Evolutionary conservation across 139 green algal genomes (phyloP).

Genomic region (Astrephomene gubernaculifera): DNA sequence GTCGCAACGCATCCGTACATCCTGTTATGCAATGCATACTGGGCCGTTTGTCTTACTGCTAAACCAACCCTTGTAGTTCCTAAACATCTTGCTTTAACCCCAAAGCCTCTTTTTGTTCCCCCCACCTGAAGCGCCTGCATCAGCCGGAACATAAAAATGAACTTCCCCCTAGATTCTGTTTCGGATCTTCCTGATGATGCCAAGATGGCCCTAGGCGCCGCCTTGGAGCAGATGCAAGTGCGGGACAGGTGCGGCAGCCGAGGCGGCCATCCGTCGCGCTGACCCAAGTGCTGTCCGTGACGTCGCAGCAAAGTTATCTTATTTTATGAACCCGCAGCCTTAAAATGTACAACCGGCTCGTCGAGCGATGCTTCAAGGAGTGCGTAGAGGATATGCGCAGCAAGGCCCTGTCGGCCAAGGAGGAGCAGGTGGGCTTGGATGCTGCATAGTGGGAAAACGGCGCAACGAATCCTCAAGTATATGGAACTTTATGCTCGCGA

Average conservation of each 20-base stretch:
- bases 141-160: constrained; percentile 15
- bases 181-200: constrained; percentile 50
- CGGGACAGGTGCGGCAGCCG: constrained; percentile 79
- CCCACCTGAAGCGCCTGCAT: no score
- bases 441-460: no score
- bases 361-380: constrained; percentile 95
- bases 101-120: no score
- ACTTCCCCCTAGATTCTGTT: constrained; percentile 47
- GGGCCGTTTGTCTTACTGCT: no score
- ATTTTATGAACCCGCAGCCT: constrained; percentile 70
- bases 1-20: no score
- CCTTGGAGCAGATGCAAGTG: constrained; percentile 90
- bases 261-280: not conserved
- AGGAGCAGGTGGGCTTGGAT: constrained; percentile 93
- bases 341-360: constrained; percentile 97
- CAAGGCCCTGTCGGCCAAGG: constrained; percentile 89
- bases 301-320: not conserved
- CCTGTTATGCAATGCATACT: no score
- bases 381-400: constrained; percentile 94
- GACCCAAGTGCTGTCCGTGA: not conserved
- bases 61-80: no score
- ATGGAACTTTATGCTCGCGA: no score
- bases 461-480: no score
- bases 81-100: no score
- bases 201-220: constrained; percentile 33